Conservation (phyloP, 2,329 filamentous ascomycete genomes). For the Aureobasidium leucospermi region DNA sequence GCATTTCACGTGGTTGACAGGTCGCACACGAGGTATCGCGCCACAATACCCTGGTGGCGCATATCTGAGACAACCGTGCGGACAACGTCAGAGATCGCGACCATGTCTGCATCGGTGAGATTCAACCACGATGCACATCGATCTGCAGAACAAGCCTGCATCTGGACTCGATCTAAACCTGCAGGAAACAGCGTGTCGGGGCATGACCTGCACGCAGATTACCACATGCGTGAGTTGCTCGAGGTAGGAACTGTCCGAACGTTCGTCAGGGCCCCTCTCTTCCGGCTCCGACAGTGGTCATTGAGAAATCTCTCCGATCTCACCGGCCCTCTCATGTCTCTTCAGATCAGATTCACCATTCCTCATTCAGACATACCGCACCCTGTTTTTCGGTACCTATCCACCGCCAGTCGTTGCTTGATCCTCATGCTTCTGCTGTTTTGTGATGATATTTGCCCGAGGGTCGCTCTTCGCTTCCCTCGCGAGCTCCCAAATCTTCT, state of each 20-base stretch:
- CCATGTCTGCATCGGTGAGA: conserved; percentile 1
- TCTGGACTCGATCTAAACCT: not conserved
- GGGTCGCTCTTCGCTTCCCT: not conserved
- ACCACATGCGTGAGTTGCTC: not conserved
- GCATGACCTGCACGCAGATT: not conserved
- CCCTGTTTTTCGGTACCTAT: not conserved
- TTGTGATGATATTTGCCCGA: not conserved
- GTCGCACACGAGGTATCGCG: not conserved
- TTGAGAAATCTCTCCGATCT: conserved; percentile 9
- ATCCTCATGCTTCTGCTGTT: conserved; percentile 4
- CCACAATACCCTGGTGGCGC: not conserved
- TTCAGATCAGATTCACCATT: conserved; percentile 7
- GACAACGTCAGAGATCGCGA: conserved; percentile 7
- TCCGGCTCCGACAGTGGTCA: not conserved
- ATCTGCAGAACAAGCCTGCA: not conserved
- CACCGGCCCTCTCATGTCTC: conserved; percentile 6
- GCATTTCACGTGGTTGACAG: not conserved
- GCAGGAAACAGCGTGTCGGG: not conserved
- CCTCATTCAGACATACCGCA: conserved; percentile 4
- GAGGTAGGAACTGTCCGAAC: not conserved
- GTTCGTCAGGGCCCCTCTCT: conserved; percentile 5
- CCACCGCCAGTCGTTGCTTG: conserved; percentile 4
- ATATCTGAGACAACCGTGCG: not conserved
- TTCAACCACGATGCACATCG: not conserved
- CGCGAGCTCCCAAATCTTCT: not conserved